phyloP scores from a whole-genome alignment of 2,329 filamentous ascomycete species.

The Monosporascus sp. region DNA sequence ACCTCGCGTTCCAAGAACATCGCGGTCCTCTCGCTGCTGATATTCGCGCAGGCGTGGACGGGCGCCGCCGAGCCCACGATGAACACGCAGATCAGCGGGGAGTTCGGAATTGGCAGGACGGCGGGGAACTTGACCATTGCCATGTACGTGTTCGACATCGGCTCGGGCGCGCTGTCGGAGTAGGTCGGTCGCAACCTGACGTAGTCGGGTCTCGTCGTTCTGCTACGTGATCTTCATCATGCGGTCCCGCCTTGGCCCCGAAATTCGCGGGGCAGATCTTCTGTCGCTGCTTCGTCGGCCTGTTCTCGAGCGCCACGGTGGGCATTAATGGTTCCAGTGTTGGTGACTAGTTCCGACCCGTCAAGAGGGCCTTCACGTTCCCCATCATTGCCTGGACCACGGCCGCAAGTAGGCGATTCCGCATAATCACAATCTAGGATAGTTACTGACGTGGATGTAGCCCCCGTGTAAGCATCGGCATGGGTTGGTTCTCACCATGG shows the following conservation, averaged over 20 bases:
- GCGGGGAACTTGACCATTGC: conserved; percentile 38
- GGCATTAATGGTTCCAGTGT: conserved; percentile 38
- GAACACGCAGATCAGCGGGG: conserved; percentile 30
- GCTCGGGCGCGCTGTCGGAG: conserved; percentile 41
- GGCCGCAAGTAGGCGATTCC: conserved; percentile 23
- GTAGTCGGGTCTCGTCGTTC: conserved; percentile 38
- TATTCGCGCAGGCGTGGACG: conserved; percentile 41
- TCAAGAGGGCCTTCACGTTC: conserved; percentile 43
- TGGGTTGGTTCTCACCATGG: conserved; percentile 32
- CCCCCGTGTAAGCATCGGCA: conserved; percentile 34
- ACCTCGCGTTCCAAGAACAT: conserved; percentile 25
- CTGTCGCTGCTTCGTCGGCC: conserved; percentile 44
- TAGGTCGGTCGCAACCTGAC: conserved; percentile 42
- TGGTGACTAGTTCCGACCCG: conserved; percentile 40
- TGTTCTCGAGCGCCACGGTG: conserved; percentile 31
- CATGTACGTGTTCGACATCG: conserved; percentile 43
- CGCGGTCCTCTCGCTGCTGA: conserved; percentile 31
- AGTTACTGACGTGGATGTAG: conserved; percentile 7
- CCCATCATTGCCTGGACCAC: conserved; percentile 43
- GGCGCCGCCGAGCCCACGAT: conserved; percentile 44
- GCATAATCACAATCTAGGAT: background rate
- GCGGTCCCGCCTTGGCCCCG: conserved; percentile 39
- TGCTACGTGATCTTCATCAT: conserved; percentile 44
- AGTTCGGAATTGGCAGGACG: conserved; percentile 38
- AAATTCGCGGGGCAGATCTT: conserved; percentile 40